A percentile compares a stretch with the other conserved stretches of the same genome.
Conservation (phyloP, 2,329 filamentous ascomycete genomes). For the Fusarium sp. region DNA sequence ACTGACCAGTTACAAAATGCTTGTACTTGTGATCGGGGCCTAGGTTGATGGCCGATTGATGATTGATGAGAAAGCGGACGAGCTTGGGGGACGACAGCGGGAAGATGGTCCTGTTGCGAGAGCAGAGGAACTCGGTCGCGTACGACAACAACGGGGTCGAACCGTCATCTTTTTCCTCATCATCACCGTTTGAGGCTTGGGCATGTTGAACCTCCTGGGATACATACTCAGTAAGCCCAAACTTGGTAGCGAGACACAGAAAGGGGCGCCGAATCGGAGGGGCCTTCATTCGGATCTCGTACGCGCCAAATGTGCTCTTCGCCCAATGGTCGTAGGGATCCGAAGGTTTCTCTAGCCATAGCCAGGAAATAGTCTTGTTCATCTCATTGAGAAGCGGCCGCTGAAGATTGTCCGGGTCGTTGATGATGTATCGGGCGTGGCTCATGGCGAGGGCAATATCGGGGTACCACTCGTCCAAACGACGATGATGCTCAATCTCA, state of each 20-base stretch:
- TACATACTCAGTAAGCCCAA: constrained; percentile 48
- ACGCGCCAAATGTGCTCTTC: constrained; percentile 46
- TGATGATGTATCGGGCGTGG: constrained; percentile 47
- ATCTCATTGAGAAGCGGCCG: constrained; percentile 36
- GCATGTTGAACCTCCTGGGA: constrained; percentile 30
- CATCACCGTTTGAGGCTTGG: background rate
- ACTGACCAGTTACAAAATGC: constrained; percentile 39
- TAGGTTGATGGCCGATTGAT: constrained; percentile 27
- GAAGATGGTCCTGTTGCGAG: constrained; percentile 50
- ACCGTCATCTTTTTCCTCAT: constrained; percentile 3
- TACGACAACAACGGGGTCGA: constrained; percentile 48
- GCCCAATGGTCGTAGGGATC: constrained; percentile 51
- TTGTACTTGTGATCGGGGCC: constrained; percentile 34
- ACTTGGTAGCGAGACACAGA: constrained; percentile 48
- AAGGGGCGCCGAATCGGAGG: constrained; percentile 47
- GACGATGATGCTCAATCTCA: constrained; percentile 51
- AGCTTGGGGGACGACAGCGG: constrained; percentile 48
- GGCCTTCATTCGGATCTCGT: constrained; percentile 47
- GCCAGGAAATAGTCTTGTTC: constrained; percentile 46
- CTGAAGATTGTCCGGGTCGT: constrained; percentile 27
- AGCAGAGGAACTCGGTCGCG: constrained; percentile 51
- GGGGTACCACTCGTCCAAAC: constrained; percentile 55
- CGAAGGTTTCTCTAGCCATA: constrained; percentile 44
- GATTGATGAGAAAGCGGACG: constrained; percentile 41
- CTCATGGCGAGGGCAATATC: constrained; percentile 53